Base-by-base conservation (phyloP, 2,329 filamentous ascomycete genomes). In the Cladophialophora immunda region DNA sequence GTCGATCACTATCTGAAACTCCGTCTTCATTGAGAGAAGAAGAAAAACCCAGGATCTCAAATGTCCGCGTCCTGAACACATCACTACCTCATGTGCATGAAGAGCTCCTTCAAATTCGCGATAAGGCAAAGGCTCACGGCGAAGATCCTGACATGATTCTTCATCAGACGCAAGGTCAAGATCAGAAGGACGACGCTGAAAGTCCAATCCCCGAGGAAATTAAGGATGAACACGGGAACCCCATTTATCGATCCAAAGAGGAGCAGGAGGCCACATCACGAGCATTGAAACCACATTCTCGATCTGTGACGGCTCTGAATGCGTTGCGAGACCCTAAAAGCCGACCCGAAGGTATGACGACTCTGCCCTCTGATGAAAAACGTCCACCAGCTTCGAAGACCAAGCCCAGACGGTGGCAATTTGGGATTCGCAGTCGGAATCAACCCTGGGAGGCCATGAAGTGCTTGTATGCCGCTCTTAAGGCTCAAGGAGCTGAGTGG, bases 381-480 rank as follows among this genome's bases (percentile, higher is more conserved):
- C 67, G 67, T 17, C 74, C 76, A 9, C 74, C 77, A 2, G 69
- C 77, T 7, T 74, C 78, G 55, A 79, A 79, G 78, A 81, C 85
- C 4, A 93, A 92, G 75, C 91, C 91, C 0, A 92, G 94, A 17
- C 92, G 94, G 71, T 99, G 95, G 95, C 95, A 99, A 77, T 99
- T 99, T 76, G 95, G 95, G 64, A 99, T 99, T 68, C 88, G 95
- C 41, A 97, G 93, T 54, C 89, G 95, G 57, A 99, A 98, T 75
- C 91, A 93, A 64, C 95, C 95, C 0, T 93, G 94, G 74, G 95
- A 99, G 78, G 95, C 95, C 0, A 91, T 99, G 78, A 83, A 97
- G 29, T 97, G 94, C 75, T 95, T 99, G 64, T 97, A 97, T 83
- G 93, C 94, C 77, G 94, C 95, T 0, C 83, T 99, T 52, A 85